Percentiles rank a stretch among this genome's conserved stretches.
phyloP scores from a whole-genome alignment of 2,329 filamentous ascomycete species.

The Emmonsia crescens region DNA sequence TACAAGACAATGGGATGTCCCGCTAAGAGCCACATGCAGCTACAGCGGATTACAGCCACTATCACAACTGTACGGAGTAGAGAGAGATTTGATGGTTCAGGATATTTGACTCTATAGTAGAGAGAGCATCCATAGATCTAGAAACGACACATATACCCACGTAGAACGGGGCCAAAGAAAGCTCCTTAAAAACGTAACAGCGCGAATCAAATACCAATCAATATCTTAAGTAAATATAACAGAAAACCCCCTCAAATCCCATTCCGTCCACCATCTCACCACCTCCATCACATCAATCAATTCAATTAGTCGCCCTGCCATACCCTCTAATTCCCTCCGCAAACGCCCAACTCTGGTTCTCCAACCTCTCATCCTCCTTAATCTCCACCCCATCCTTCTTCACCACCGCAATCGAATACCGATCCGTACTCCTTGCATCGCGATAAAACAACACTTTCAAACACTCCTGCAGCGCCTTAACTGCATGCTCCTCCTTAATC shows the following conservation, averaged over 20 bases:
- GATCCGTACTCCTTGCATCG: slow-evolving; percentile 83
- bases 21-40: background rate
- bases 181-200: background rate
- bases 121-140: background rate
- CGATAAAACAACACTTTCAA: slow-evolving; percentile 99
- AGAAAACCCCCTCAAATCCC: background rate
- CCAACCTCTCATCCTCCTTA: slow-evolving; percentile 74
- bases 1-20: background rate
- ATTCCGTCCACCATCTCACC: background rate
- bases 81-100: background rate
- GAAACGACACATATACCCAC: background rate
- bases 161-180: background rate
- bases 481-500: slow-evolving; percentile 65
- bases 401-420: slow-evolving; percentile 82
- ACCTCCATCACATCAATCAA: background rate
- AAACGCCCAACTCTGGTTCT: slow-evolving; percentile 97
- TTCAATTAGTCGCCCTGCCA: slow-evolving; percentile 54
- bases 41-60: background rate
- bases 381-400: slow-evolving; percentile 82
- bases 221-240: background rate
- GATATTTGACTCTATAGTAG: background rate
- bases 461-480: slow-evolving; percentile 75
- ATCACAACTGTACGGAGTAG: no score
- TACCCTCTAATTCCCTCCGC: slow-evolving; percentile 92
- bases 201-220: background rate